Conservation (phyloP, 257 asterid species). For the Solanum chilense region DNA sequence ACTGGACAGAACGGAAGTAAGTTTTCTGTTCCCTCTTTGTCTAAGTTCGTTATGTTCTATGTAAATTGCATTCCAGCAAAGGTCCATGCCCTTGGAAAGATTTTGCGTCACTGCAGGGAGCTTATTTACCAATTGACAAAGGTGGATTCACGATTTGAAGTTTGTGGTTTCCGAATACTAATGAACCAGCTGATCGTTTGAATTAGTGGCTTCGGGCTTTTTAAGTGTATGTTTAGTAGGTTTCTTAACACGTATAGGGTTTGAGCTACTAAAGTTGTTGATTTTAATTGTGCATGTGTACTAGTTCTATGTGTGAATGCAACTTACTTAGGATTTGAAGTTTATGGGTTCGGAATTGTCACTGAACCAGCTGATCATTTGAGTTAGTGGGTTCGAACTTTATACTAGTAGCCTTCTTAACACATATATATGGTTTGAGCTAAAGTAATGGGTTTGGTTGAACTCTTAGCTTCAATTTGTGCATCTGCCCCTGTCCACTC, state of each 20-base stretch:
- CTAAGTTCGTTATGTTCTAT: neutral
- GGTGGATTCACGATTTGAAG: neutral
- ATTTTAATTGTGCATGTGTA: neutral
- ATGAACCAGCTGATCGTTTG: neutral
- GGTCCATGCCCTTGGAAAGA: neutral
- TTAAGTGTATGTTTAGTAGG: neutral
- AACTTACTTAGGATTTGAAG: neutral
- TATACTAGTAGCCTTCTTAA: neutral
- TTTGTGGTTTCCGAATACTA: neutral
- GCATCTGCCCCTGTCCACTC: neutral
- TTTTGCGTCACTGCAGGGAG: neutral
- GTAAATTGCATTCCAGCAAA: neutral
- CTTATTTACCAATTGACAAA: neutral
- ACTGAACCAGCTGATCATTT: neutral
- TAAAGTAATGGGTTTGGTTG: neutral
- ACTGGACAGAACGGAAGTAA: conserved; percentile 97
- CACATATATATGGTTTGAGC: neutral
- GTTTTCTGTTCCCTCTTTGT: conserved; percentile 5
- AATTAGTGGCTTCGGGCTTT: neutral
- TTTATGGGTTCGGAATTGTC: neutral
- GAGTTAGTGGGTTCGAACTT: neutral
- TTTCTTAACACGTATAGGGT: neutral
- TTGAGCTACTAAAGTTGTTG: neutral
- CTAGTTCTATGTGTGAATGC: neutral
- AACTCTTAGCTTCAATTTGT: neutral